Evolutionary conservation across 1,284 basidiomycete genomes (phyloP).

Genomic region (Cutaneotrichosporon cavernicola): DNA sequence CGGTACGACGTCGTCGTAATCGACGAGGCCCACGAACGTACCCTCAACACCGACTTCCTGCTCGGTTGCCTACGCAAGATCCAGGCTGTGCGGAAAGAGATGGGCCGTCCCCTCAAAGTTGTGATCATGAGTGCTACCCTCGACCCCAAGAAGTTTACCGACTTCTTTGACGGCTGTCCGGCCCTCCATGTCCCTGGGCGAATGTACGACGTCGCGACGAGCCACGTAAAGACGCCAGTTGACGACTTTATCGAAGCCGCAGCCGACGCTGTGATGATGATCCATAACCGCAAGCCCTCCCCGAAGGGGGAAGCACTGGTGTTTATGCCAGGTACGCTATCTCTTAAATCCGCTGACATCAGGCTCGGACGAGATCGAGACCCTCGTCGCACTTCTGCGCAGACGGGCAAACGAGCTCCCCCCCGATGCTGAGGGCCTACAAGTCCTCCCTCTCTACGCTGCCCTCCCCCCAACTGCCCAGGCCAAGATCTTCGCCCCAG

Average conservation of each 20-base stretch:
- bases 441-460: constrained; percentile 78
- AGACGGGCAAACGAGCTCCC: constrained; percentile 67
- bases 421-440: constrained; percentile 61
- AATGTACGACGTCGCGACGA: constrained; percentile 86
- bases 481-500: constrained; percentile 69
- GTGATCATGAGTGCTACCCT: constrained; percentile 97
- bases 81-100: constrained; percentile 65
- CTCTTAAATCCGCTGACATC: background rate
- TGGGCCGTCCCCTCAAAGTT: constrained; percentile 65
- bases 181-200: constrained; percentile 89
- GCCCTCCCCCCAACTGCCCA: constrained; percentile 76
- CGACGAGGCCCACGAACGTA: constrained; percentile 97
- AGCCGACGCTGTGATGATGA: constrained; percentile 83
- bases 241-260: constrained; percentile 87
- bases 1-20: constrained; percentile 88
- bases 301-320: constrained; percentile 78
- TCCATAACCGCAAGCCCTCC: constrained; percentile 73
- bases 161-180: constrained; percentile 78
- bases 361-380: constrained; percentile 95
- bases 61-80: constrained; percentile 89
- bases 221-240: constrained; percentile 68
- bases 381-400: constrained; percentile 69
- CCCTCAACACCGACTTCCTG: constrained; percentile 90
- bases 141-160: constrained; percentile 88
- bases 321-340: constrained; percentile 71